Percentiles rank a stretch among this genome's conserved stretches.
These are phyloP conservation scores for Globisporangium carolinianum DNA, from an alignment of 352 stramenopile genomes.

Conservation along the genomic window DNA sequence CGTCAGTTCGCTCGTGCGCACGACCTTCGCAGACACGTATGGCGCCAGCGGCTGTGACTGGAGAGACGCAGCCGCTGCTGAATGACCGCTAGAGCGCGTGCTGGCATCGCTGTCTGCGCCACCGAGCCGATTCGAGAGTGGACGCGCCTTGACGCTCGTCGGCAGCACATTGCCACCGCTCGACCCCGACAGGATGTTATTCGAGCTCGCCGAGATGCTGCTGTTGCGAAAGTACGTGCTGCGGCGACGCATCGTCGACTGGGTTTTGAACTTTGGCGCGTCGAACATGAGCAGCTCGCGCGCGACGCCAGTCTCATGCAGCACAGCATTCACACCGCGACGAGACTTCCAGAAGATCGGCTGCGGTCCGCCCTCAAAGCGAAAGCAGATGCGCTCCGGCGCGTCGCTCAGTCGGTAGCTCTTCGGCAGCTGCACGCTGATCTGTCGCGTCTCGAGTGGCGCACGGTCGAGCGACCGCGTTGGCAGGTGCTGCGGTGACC, in stretches of 20 bases:
- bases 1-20: constrained; percentile 37
- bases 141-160: constrained; percentile 11
- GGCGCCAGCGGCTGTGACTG: constrained; percentile 1
- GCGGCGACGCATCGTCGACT: constrained; percentile 33
- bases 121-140: background rate
- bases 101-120: background rate
- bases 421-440: constrained; percentile 49
- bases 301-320: constrained; percentile 39
- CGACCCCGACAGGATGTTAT: constrained; percentile 21
- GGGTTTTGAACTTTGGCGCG: constrained; percentile 25
- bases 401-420: constrained; percentile 36
- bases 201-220: constrained; percentile 31
- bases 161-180: constrained; percentile 7
- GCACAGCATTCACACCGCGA: constrained; percentile 34
- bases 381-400: constrained; percentile 47
- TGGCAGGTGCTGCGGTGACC: constrained; percentile 49
- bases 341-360: constrained; percentile 30
- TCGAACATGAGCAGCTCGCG: constrained; percentile 38
- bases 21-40: constrained; percentile 46
- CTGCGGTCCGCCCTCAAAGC: constrained; percentile 40
- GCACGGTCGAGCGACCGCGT: constrained; percentile 33
- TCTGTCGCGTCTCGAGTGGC: constrained; percentile 29
- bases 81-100: background rate
- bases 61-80: no score
- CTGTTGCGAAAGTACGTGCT: constrained; percentile 57